Base-by-base conservation (phyloP, 1,139 yeast genomes). In the Magnusiomyces fungicola region DNA sequence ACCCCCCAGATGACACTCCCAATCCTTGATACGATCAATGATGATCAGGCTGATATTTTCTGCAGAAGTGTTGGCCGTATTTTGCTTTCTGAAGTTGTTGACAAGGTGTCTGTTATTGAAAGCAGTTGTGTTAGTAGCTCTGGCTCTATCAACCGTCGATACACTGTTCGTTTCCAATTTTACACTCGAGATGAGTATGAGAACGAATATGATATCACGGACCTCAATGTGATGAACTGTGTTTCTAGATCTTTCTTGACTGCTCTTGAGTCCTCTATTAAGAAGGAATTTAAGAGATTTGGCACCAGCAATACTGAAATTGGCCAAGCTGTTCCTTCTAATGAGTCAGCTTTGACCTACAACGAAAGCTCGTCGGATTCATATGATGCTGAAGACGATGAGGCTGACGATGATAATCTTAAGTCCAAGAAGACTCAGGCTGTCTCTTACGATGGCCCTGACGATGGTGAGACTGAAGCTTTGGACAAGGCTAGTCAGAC, bases 1-100 rank as follows among this genome's bases (percentile, higher is more conserved):
- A 94, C 99, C 12, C 99, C 99, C 48, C 97, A 92, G 71, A 94
- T 94, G 98, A 82, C 94, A 2, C 74, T 94, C 61, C 97, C 97
- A 38, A 75, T 94, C 51, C 73, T 80, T 62, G 71, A 74, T 39
- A 94, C 84, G 62, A 94, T 94, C 52, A 75, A 75, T 48, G 96
- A 92, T 67, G 83, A 78, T 34, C 81, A 83, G 64, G 97, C 98
- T 2, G 96, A 89, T 61, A 80, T 88, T 9, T 94, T 94, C 81
- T 86, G 96, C 72, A 88, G 88, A 69, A 81, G 92, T 45, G 83
- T 90, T 53, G 89, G 95, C 39, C 81, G 79, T 63, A 94, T 94
- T 59, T 76, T 80, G 46, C 75, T 94, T 58, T 84, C 96, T 45
- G 97, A 94, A 71, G 81, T 92, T 60, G 83, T 92, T 60, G 96